Evolutionary conservation across 306 rosid species (phyloP).

Genomic region (Prunus campanulata): DNA sequence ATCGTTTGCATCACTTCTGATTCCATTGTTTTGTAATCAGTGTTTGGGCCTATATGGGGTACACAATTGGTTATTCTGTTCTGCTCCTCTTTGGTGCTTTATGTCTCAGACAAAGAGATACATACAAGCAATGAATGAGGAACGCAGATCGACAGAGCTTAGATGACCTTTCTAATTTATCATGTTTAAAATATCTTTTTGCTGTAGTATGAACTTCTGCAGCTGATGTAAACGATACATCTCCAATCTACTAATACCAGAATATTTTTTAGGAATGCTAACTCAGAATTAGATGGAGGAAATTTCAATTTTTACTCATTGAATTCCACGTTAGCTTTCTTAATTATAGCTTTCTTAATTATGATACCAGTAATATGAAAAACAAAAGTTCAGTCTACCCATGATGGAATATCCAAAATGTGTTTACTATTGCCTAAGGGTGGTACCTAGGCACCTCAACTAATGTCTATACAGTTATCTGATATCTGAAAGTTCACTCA

Average conservation of each 20-base stretch:
- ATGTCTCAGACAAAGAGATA: neutral
- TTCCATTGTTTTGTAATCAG: no score
- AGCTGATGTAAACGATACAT: neutral
- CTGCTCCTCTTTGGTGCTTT: no score
- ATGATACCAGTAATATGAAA: neutral
- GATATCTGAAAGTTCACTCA: neutral
- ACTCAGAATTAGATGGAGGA: neutral
- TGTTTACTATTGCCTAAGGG: neutral
- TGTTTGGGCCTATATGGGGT: no score
- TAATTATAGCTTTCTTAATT: neutral
- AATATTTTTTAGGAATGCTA: neutral
- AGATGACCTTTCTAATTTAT: neutral
- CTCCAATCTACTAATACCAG: neutral
- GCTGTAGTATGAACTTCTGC: neutral
- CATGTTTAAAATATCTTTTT: neutral
- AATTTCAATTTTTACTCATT: neutral
- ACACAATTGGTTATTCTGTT: no score
- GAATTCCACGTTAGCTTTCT: neutral
- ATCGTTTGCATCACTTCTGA: no score
- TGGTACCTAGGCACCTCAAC: no score
- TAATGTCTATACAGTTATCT: neutral
- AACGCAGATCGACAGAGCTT: neutral
- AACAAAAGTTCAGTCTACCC: neutral
- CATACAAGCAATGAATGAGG: neutral
- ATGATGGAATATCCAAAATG: neutral